A percentile compares a stretch with the other conserved stretches of the same genome.
These are phyloP conservation scores for Endocalyx cinctus DNA, from an alignment of 2,329 filamentous ascomycete species.

Conservation along the genomic window DNA sequence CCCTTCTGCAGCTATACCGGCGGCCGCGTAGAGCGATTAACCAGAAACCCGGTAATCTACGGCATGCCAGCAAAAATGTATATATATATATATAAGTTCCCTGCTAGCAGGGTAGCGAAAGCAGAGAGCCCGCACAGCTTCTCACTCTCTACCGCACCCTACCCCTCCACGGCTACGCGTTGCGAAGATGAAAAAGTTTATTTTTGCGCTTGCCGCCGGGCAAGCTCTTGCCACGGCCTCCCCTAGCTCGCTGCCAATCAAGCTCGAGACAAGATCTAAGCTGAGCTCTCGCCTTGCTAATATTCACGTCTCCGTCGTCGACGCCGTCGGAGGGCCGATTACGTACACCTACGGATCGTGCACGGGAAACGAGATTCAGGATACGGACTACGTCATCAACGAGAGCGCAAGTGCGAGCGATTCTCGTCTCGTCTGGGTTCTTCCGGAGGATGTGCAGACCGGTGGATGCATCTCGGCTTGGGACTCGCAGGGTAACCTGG, in stretches of 20 bases:
- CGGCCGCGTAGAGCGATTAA: too few species aligned
- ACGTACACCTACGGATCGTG: constrained; percentile 31
- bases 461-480: constrained; percentile 38
- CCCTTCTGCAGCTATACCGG: too few species aligned
- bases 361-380: constrained; percentile 8
- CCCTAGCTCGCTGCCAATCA: constrained; percentile 21
- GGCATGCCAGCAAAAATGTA: too few species aligned
- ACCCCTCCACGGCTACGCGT: too few species aligned
- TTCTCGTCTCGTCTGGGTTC: constrained; percentile 29
- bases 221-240: constrained; percentile 2
- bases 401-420: constrained; percentile 13
- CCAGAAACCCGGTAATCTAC: too few species aligned
- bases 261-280: constrained; percentile 30
- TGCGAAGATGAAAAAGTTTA: background rate
- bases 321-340: constrained; percentile 20
- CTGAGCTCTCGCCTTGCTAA: constrained; percentile 30
- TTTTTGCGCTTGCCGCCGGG: constrained; percentile 1
- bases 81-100: too few species aligned
- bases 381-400: constrained; percentile 24
- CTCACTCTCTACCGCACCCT: background rate
- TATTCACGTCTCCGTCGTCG: constrained; percentile 23
- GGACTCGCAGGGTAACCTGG: constrained; percentile 22
- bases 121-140: background rate
- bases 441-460: constrained; percentile 24
- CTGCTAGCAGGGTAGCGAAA: too few species aligned